Evolutionary conservation across 768 basidiomycete genomes (phyloP).

Genomic region (Macrolepiota albuminosa): DNA sequence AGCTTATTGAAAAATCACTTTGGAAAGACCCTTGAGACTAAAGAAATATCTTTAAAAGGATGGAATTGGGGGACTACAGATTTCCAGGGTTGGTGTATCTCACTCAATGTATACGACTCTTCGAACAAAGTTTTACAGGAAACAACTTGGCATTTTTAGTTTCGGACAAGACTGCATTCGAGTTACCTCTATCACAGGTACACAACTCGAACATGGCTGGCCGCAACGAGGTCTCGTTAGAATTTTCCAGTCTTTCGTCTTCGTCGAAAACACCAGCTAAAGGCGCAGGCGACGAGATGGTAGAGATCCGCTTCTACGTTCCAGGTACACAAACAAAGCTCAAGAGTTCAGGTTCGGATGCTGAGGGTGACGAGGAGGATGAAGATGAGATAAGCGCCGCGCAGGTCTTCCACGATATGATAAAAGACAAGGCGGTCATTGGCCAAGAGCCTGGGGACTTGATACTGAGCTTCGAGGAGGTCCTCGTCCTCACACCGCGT

Average conservation of each 20-base stretch:
- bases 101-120: background rate
- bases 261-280: slow-evolving; percentile 34
- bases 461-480: slow-evolving; percentile 92
- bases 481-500: slow-evolving; percentile 91
- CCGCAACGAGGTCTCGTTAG: slow-evolving; percentile 97
- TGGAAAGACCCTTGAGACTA: slow-evolving; percentile 75
- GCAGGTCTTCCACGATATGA: slow-evolving; percentile 92
- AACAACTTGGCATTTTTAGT: slow-evolving; percentile 90
- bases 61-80: slow-evolving; percentile 99
- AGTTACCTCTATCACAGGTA: slow-evolving; percentile 80
- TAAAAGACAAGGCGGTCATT: slow-evolving; percentile 96
- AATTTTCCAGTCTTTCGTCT: slow-evolving; percentile 60
- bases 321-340: slow-evolving; percentile 66
- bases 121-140: slow-evolving; percentile 40
- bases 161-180: slow-evolving; percentile 83
- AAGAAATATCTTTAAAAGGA: slow-evolving; percentile 86
- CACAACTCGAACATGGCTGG: slow-evolving; percentile 98
- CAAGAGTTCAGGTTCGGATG: slow-evolving; percentile 62
- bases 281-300: slow-evolving; percentile 73
- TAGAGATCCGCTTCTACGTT: slow-evolving; percentile 95
- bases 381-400: slow-evolving; percentile 86
- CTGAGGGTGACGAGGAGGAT: slow-evolving; percentile 65
- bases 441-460: slow-evolving; percentile 88
- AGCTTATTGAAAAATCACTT: slow-evolving; percentile 84
- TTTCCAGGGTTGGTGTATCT: slow-evolving; percentile 65